phyloP scores from a whole-genome alignment of 2,329 filamentous ascomycete species.

The Chaetomiaceae sp. region DNA sequence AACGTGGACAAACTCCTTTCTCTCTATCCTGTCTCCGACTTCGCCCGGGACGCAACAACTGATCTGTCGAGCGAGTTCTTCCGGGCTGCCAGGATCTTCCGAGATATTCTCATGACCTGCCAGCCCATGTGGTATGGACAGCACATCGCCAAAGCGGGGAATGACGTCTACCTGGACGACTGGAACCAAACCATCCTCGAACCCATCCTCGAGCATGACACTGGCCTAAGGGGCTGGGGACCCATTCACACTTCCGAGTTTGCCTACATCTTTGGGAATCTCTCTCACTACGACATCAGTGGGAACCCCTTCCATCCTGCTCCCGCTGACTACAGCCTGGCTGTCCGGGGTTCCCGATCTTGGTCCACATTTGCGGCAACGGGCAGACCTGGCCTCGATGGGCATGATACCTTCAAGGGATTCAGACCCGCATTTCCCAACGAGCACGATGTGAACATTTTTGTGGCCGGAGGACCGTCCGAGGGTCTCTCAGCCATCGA shows the following conservation, averaged over 20 bases:
- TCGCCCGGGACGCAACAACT: slow-evolving; percentile 21
- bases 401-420: background rate
- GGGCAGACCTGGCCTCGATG: background rate
- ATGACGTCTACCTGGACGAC: slow-evolving; percentile 7
- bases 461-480: background rate
- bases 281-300: background rate
- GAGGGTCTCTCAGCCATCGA: slow-evolving; percentile 5
- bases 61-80: slow-evolving; percentile 26
- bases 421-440: background rate
- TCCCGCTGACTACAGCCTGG: background rate
- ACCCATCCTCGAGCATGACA: background rate
- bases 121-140: background rate
- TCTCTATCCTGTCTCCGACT: slow-evolving; percentile 27
- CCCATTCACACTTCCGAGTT: slow-evolving; percentile 5
- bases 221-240: background rate
- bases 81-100: slow-evolving; percentile 23
- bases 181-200: slow-evolving; percentile 9
- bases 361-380: slow-evolving; percentile 3
- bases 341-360: background rate
- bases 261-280: slow-evolving; percentile 7
- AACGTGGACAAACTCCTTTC: slow-evolving; percentile 28
- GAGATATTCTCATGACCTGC: slow-evolving; percentile 27
- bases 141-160: slow-evolving; percentile 1
- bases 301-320: background rate
- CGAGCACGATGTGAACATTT: background rate